These are phyloP conservation scores for Fusarium fujikuroi DNA, from an alignment of 2,329 filamentous ascomycete species.

Conservation along the genomic window DNA sequence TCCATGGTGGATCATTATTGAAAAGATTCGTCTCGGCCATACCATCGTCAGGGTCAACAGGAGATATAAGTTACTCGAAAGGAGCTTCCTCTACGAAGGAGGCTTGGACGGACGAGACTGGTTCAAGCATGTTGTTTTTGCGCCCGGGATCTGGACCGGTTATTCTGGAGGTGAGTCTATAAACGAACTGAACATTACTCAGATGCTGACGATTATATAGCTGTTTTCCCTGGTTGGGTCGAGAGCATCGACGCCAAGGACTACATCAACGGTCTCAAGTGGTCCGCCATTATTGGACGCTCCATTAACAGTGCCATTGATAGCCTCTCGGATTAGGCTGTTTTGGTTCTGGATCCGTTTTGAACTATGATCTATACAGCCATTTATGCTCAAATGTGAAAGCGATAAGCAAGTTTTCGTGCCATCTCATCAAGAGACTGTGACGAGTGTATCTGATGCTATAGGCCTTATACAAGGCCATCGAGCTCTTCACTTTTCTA, in stretches of 20 bases:
- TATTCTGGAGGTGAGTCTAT: constrained; percentile 76
- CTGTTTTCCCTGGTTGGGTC: constrained; percentile 70
- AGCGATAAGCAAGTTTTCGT: background rate
- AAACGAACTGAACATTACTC: background rate
- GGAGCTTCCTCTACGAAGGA: constrained; percentile 78
- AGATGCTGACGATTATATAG: constrained; percentile 45
- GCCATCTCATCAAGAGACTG: background rate
- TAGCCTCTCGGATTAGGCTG: constrained; percentile 43
- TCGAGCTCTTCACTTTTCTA: no score
- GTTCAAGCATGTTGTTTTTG: constrained; percentile 97
- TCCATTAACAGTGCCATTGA: constrained; percentile 60
- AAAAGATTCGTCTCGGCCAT: constrained; percentile 71
- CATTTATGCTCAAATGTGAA: no score
- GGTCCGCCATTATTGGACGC: constrained; percentile 67
- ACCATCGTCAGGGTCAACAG: constrained; percentile 75
- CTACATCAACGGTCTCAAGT: constrained; percentile 66
- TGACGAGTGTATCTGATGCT: no score
- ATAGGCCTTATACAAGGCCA: no score
- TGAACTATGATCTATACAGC: background rate
- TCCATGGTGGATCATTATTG: constrained; percentile 83
- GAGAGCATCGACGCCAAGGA: constrained; percentile 71
- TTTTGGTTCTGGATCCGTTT: background rate
- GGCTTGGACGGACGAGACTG: constrained; percentile 84
- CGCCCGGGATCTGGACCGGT: constrained; percentile 90
- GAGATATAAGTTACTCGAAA: constrained; percentile 86